Base-by-base conservation (phyloP, 2,329 filamentous ascomycete genomes). In the Ophiocordyceps sinensis region DNA sequence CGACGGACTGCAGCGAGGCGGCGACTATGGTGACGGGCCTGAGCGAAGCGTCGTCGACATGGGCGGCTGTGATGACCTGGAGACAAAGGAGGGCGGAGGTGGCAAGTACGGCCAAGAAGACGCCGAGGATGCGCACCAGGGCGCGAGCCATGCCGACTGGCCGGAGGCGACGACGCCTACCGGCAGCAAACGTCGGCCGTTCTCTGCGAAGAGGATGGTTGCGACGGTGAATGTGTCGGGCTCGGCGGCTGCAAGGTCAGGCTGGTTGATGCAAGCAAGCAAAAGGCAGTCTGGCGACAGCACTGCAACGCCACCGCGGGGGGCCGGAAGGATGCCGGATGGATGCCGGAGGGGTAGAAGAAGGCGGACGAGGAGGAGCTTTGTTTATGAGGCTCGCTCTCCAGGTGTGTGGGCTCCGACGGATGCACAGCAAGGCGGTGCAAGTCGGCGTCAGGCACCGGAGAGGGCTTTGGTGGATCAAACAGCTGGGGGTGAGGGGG, bases 1-100 rank as follows among this genome's bases (percentile, higher is more conserved):
- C 47, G 11, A 53, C 34, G n/a, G 46, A 50, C 41, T 62, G 51
- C 9, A 60, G 47, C 14, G 48, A 47, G 31, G 52, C 47, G n/a
- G 58, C 52, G 7, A 54, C 44, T 23, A 51, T 49, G 8, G 53
- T 51, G 19, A 53, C 40, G 28, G 31, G 40, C 40, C 29, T 40
- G 37, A 37, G 44, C 30, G 29, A 43, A 19, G 32, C 40, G 4
- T 38, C 40, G 5, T 43, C 34, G 7, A 43, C 37, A 28, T 44
- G 29, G 23, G 47, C 36, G 37, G 43, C 45, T 28, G 44, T 30
- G 28, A 44, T 41, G 40, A 48, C 41, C 40, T 53, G 46, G 12
- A 51, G 48, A 31, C 44, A 42, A 21, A 53, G 39, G 35, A 42
- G 42, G 3, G 43, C 39, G 12, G 37, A 37, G 15, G 51, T 52